Evolutionary conservation across 345 rosid genomes (phyloP).

Genomic region (Gossypium herbaceum): DNA sequence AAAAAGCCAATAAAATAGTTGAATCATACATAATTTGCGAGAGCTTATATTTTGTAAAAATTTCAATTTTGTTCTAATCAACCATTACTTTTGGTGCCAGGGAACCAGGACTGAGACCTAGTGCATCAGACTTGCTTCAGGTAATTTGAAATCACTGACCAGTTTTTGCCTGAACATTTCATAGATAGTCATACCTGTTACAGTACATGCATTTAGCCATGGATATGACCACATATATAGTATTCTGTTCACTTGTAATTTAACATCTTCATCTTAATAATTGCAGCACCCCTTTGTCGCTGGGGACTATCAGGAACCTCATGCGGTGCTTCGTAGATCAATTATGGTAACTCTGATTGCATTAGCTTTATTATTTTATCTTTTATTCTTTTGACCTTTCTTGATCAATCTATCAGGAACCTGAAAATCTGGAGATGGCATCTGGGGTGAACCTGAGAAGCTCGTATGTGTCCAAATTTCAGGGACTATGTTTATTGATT

Average conservation of each 20-base stretch:
- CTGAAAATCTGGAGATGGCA: conserved; percentile 39
- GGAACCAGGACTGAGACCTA: conserved; percentile 75
- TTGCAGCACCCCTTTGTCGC: conserved; percentile 85
- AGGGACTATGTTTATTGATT: neutral
- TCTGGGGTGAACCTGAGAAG: conserved; percentile 42
- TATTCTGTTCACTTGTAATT: conserved; percentile 12
- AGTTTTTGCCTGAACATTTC: neutral
- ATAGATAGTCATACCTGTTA: neutral
- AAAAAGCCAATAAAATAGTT: neutral
- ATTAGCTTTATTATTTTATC: conserved; percentile 14
- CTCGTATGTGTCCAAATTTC: conserved; percentile 50
- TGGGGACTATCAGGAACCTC: conserved; percentile 52
- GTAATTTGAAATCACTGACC: conserved; percentile 29
- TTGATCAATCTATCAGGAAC: conserved; percentile 43
- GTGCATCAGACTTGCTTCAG: conserved; percentile 76
- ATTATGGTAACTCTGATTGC: conserved; percentile 40
- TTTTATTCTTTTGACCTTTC: conserved; percentile 22
- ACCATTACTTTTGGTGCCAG: conserved; percentile 37
- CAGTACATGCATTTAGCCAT: neutral
- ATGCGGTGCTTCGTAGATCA: conserved; percentile 38
- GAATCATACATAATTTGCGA: neutral
- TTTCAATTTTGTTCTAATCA: neutral
- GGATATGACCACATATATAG: neutral
- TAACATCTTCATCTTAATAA: conserved; percentile 21
- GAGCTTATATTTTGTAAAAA: neutral